Percentiles rank a stretch among this genome's conserved stretches.
phyloP scores from a whole-genome alignment of 2,329 filamentous ascomycete species.

The Domatiomyces catenatus region DNA sequence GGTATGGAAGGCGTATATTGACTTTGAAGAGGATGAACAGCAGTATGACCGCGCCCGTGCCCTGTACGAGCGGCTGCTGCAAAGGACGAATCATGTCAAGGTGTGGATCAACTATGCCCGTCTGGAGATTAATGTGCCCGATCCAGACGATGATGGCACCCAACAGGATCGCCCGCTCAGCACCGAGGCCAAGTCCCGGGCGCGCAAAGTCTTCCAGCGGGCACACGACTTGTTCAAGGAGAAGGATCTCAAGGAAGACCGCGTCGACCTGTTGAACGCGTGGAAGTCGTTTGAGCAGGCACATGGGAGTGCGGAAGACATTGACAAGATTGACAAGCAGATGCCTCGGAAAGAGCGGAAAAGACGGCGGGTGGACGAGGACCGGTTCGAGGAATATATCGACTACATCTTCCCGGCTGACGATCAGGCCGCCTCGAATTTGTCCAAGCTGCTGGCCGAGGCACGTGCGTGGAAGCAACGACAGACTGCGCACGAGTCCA shows the following conservation, averaged over 20 bases:
- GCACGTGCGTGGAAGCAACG: constrained; percentile 73
- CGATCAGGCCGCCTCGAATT: constrained; percentile 67
- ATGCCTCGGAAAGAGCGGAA: constrained; percentile 92
- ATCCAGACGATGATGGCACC: constrained; percentile 47
- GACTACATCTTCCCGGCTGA: constrained; percentile 96
- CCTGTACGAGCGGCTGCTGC: constrained; percentile 77
- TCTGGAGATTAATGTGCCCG: constrained; percentile 89
- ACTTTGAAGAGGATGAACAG: constrained; percentile 91
- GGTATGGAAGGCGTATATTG: constrained; percentile 95
- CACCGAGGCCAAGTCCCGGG: constrained; percentile 68
- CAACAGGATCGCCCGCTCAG: constrained; percentile 50
- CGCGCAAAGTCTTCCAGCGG: constrained; percentile 68
- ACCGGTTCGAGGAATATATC: constrained; percentile 88
- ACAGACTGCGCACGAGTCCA: constrained; percentile 3
- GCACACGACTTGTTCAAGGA: constrained; percentile 80
- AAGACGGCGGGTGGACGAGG: constrained; percentile 70
- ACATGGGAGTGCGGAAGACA: constrained; percentile 59
- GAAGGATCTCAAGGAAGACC: constrained; percentile 77
- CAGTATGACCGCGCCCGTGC: constrained; percentile 70
- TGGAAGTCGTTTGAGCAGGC: constrained; percentile 87
- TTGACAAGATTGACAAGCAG: constrained; percentile 73
- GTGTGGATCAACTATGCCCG: constrained; percentile 99
- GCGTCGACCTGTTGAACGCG: constrained; percentile 77
- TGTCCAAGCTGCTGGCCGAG: constrained; percentile 70
- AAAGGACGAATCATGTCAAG: constrained; percentile 97